These are phyloP conservation scores for Angomonas ambiguus DNA, from an alignment of 208 protist species.

Conservation along the genomic window DNA sequence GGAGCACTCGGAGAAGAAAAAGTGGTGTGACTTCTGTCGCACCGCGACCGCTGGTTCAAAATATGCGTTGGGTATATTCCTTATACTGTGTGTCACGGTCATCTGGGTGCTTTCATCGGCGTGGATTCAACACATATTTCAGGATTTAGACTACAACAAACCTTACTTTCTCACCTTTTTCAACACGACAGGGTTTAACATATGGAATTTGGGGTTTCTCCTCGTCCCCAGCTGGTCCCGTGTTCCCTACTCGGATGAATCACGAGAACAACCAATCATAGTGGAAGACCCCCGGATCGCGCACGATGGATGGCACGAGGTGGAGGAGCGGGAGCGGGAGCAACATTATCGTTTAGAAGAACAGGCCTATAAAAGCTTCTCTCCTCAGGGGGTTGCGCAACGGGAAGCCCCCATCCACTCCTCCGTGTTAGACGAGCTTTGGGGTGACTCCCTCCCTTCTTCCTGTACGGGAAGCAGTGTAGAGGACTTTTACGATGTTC, in stretches of 20 bases:
- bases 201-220: constrained; percentile 81
- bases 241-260: constrained; percentile 44
- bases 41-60: constrained; percentile 1
- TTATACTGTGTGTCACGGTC: constrained; percentile 84
- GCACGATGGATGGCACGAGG: neutral
- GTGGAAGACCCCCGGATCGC: constrained; percentile 44
- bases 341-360: neutral
- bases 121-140: constrained; percentile 91
- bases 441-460: constrained; percentile 4
- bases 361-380: neutral
- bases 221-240: constrained; percentile 46
- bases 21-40: neutral
- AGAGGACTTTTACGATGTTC: constrained; percentile 20
- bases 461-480: constrained; percentile 14
- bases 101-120: constrained; percentile 88
- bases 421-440: constrained; percentile 8
- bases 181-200: constrained; percentile 80
- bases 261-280: constrained; percentile 34
- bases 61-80: constrained; percentile 71
- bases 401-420: neutral
- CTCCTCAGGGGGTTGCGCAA: neutral
- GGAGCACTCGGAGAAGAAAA: neutral
- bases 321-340: neutral
- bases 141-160: constrained; percentile 67
- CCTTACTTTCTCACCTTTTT: constrained; percentile 92